Conservation (phyloP, 2,329 filamentous ascomycete species). For the Colletotrichum musae region DNA sequence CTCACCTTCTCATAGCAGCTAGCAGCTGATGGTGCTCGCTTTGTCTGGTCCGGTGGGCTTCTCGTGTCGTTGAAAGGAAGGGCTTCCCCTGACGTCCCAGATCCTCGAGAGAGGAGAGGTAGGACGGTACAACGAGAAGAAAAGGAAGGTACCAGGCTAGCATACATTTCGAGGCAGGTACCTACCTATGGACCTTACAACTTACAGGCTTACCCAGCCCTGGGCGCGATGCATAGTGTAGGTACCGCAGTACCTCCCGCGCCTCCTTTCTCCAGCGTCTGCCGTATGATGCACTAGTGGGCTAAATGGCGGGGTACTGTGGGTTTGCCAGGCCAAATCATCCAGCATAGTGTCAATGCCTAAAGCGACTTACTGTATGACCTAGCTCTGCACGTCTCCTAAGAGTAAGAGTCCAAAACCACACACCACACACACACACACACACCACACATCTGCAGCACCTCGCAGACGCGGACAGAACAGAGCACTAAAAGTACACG, state of each 20-base stretch:
- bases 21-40: conserved; percentile 5
- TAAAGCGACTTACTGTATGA: conserved; percentile 29
- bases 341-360: background rate
- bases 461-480: background rate
- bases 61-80: conserved; percentile 27
- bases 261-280: conserved; percentile 21
- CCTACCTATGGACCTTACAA: too few relatives aligned
- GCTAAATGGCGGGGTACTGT: conserved; percentile 39
- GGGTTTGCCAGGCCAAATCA: conserved; percentile 17
- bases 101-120: background rate
- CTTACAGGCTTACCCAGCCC: too few relatives aligned
- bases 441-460: background rate
- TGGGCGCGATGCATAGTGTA: background rate
- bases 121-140: too few relatives aligned
- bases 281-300: conserved; percentile 38
- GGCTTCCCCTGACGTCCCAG: conserved; percentile 28
- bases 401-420: background rate
- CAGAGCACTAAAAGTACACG: conserved; percentile 11
- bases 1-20: conserved; percentile 29
- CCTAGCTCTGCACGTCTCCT: background rate
- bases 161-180: too few relatives aligned
- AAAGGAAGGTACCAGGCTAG: too few relatives aligned
- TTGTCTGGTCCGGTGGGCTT: conserved; percentile 24
- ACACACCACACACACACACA: background rate
- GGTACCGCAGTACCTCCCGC: background rate